phyloP scores from a whole-genome alignment of 202 grass and related monocot genomes.

The Bolboschoenoplectus hybrid region DNA sequence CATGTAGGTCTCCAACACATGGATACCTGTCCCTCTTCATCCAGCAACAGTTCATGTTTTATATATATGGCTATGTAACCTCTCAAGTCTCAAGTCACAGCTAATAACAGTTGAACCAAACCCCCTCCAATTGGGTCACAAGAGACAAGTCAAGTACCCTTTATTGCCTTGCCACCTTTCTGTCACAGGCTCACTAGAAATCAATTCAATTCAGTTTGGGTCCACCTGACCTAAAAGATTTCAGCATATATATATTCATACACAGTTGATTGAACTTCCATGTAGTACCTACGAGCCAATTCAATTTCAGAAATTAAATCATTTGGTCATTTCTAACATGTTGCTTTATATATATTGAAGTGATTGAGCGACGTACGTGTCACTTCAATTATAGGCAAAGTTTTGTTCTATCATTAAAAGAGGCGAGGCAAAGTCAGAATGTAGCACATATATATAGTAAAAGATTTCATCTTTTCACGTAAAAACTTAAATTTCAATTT shows the following conservation, averaged over 20 bases:
- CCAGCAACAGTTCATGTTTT: not conserved
- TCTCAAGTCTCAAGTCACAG: not conserved
- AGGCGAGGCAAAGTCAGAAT: too few relatives aligned
- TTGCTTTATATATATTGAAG: too few relatives aligned
- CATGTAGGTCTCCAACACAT: conserved; percentile 4
- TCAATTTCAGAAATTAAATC: too few relatives aligned
- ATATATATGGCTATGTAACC: not conserved
- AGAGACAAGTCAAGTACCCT: not conserved
- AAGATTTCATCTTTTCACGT: too few relatives aligned
- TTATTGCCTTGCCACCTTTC: not conserved
- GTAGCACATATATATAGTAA: too few relatives aligned
- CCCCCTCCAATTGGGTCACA: not conserved
- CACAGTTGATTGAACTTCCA: not conserved
- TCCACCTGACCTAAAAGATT: conserved; percentile 15
- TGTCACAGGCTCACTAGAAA: conserved; percentile 4
- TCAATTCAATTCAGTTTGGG: not conserved
- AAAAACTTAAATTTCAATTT: too few relatives aligned
- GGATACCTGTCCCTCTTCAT: conserved; percentile 8
- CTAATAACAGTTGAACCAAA: conserved; percentile 31
- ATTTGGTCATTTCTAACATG: too few relatives aligned
- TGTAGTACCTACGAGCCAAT: too few relatives aligned
- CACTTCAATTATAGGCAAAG: too few relatives aligned
- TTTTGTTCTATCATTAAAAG: too few relatives aligned
- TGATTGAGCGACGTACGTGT: too few relatives aligned
- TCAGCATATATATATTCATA: not conserved